Percentiles rank a stretch among this genome's conserved stretches.
phyloP scores from a whole-genome alignment of 805 yeast genomes.

The Teunomyces barrocoloradensis region DNA sequence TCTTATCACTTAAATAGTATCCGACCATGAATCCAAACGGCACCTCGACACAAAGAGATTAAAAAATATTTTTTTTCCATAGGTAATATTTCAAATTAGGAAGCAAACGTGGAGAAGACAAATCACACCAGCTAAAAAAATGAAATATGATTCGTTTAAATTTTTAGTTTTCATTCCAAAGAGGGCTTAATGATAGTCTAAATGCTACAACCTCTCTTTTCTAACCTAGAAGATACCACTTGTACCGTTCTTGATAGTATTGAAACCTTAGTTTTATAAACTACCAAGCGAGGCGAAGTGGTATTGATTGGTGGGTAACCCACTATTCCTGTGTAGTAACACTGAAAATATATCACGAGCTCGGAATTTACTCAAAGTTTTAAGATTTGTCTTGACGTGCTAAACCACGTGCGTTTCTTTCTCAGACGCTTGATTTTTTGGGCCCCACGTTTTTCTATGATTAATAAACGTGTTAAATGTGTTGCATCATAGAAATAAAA shows the following conservation, averaged over 20 bases:
- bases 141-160: neutral
- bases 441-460: neutral
- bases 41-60: neutral
- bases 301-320: too few species aligned
- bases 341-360: neutral
- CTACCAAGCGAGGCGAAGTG: too few species aligned
- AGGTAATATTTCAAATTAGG: neutral
- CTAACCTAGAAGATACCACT: too few species aligned
- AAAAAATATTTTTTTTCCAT: neutral
- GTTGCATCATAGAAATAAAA: neutral
- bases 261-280: too few species aligned
- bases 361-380: neutral
- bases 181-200: too few species aligned
- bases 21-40: neutral
- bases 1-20: slow-evolving; percentile 2
- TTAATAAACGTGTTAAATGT: neutral
- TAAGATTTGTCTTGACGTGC: neutral
- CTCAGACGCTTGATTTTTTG: neutral
- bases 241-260: too few species aligned
- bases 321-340: neutral
- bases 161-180: neutral
- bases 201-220: too few species aligned
- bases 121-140: neutral
- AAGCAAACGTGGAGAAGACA: neutral
- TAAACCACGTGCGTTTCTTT: neutral